phyloP scores from a whole-genome alignment of 129 eudicot species.

The Erigeron canadensis region DNA sequence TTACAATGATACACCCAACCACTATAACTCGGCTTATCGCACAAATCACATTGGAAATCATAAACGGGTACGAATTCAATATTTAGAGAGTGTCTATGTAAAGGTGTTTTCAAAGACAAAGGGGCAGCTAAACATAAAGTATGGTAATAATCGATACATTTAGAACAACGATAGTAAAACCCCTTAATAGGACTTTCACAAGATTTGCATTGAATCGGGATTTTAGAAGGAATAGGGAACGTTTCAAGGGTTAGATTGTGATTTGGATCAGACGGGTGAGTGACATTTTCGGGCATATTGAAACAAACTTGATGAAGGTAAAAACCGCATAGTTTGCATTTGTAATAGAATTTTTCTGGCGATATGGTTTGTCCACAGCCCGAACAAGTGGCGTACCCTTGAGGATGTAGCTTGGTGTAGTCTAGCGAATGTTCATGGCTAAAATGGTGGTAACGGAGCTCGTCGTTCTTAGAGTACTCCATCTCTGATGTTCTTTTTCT shows the following conservation, averaged over 20 bases:
- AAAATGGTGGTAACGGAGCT: conserved; percentile 31
- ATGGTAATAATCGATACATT: conserved; percentile 46
- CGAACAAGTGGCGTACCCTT: conserved; percentile 32
- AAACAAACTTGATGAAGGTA: conserved; percentile 64
- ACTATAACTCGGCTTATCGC: conserved; percentile 44
- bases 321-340: conserved; percentile 48
- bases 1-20: conserved; percentile 69
- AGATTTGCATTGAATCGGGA: conserved; percentile 39
- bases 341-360: conserved; percentile 43
- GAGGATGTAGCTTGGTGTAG: conserved; percentile 24
- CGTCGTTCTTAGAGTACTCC: conserved; percentile 22
- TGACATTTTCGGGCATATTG: conserved; percentile 51
- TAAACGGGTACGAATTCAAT: conserved; percentile 49
- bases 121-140: conserved; percentile 56
- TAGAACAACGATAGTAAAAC: conserved; percentile 46
- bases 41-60: conserved; percentile 59
- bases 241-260: conserved; percentile 50
- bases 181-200: conserved; percentile 41
- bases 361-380: conserved; percentile 44
- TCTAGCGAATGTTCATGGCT: conserved; percentile 52
- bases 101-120: conserved; percentile 48
- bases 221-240: conserved; percentile 28
- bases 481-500: no score
- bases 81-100: conserved; percentile 48
- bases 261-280: conserved; percentile 51